Evolutionary conservation across 2,329 filamentous ascomycete species (phyloP).

Genomic region (Colletotrichum truncatum): DNA sequence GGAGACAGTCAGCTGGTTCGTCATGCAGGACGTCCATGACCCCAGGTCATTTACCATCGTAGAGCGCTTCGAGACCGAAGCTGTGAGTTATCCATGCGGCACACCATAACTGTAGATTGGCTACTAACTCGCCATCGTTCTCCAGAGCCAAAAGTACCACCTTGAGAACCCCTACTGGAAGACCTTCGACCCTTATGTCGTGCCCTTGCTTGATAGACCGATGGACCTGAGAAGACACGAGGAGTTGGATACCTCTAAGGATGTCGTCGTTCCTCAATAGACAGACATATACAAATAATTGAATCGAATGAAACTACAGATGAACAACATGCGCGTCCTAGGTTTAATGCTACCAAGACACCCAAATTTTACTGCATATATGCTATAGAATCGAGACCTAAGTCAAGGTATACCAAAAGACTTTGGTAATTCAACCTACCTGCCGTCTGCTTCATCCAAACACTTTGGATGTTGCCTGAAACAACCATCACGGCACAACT

Average conservation of each 20-base stretch:
- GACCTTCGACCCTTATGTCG: constrained; percentile 79
- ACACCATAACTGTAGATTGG: not conserved
- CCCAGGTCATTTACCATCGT: constrained; percentile 78
- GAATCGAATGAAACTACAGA: not conserved
- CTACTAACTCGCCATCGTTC: not conserved
- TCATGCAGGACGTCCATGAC: constrained; percentile 79
- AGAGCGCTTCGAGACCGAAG: constrained; percentile 75
- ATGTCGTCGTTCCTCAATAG: constrained; percentile 48
- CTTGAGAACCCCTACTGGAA: constrained; percentile 78
- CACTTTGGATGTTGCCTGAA: too few species aligned
- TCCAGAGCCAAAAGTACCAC: constrained; percentile 67
- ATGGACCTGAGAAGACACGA: constrained; percentile 77
- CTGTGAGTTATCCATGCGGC: constrained; percentile 50
- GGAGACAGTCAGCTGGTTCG: constrained; percentile 77
- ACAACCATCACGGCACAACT: not conserved
- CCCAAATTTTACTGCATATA: too few species aligned
- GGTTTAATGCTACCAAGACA: too few species aligned
- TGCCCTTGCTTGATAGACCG: constrained; percentile 71
- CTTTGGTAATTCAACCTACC: too few species aligned
- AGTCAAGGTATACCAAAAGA: too few species aligned
- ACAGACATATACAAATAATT: not conserved
- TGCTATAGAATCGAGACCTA: too few species aligned
- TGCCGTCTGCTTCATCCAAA: too few species aligned
- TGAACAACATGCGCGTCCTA: too few species aligned
- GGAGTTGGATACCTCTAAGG: constrained; percentile 69